Evolutionary conservation across 805 yeast species (phyloP).

Genomic region (Wickerhamiella musiphila): DNA sequence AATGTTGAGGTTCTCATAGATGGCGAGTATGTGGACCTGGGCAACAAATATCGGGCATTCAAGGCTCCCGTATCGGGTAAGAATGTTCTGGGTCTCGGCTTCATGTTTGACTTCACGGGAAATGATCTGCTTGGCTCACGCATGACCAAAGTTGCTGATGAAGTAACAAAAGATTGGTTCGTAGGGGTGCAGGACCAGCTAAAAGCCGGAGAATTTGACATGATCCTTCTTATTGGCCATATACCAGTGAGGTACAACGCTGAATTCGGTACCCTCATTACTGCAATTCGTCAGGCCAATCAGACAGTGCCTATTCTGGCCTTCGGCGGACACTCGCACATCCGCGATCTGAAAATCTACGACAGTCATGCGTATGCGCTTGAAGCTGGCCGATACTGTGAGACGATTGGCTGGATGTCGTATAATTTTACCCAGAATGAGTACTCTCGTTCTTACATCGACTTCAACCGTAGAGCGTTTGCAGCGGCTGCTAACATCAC

Average conservation of each 20-base stretch:
- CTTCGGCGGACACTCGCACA: slow-evolving; percentile 89
- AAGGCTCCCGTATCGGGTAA: slow-evolving; percentile 34
- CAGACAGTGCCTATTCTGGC: slow-evolving; percentile 55
- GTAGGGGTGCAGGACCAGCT: slow-evolving; percentile 22
- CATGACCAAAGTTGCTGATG: slow-evolving; percentile 43
- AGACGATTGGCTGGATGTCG: slow-evolving; percentile 73
- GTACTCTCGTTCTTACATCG: slow-evolving; percentile 55
- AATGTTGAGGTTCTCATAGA: slow-evolving; percentile 21
- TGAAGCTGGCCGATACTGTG: slow-evolving; percentile 83
- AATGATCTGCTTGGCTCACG: slow-evolving; percentile 35
- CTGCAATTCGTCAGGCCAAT: slow-evolving; percentile 35
- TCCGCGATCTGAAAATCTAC: slow-evolving; percentile 57
- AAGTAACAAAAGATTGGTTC: slow-evolving; percentile 49
- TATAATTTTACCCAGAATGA: slow-evolving; percentile 22
- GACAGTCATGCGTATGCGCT: slow-evolving; percentile 54
- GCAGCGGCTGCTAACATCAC: slow-evolving; percentile 29
- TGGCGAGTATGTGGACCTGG: slow-evolving; percentile 39
- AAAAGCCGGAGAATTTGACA: slow-evolving; percentile 30
- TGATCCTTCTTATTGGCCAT: slow-evolving; percentile 59
- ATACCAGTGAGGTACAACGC: slow-evolving; percentile 47
- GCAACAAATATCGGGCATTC: slow-evolving; percentile 47
- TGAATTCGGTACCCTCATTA: slow-evolving; percentile 33
- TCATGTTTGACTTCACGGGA: slow-evolving; percentile 56
- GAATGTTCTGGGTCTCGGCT: slow-evolving; percentile 51
- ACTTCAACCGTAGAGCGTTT: slow-evolving; percentile 60